Evolutionary conservation across 129 eudicot species (phyloP), one percentile per base, ranked within the genome.

Genomic region (Artemisia tridentata): DNA sequence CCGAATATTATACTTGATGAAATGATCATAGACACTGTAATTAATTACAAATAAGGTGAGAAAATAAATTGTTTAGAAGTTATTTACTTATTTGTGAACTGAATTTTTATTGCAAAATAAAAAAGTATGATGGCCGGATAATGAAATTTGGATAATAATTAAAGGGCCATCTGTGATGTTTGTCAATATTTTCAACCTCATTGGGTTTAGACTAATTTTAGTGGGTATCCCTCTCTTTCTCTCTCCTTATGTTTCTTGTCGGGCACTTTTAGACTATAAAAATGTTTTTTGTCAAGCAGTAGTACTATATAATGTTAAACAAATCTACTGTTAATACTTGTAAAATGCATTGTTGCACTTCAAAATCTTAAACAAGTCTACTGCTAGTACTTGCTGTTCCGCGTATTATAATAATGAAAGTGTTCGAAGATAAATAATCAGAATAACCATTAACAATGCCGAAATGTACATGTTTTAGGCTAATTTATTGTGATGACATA

Each of bases 221-320:
- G 71, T 62, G 78, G 78, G 63, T 45, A 73, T 34, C 61, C 48
- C 25, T 58, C 49, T 59, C 53, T 15, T n/a, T 38, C 19, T 60
- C 58, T 72, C 43, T 34, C 43, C 43, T 34, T 34, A 34, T 29
- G 21, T 53, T 34, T 18, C 20, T 52, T 63, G 72, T 68, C 52
- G 83, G 83, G 76, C 76, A 74, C 79, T 79, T 80, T 69, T 69
- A 17, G 43, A 56, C 52, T 68, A 72, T 21, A 56, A 62, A 68
- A 72, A 41, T 67, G 55, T 57, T 51, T 72, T 27, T 68, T 58
- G 31, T 76, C 38, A 57, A 68, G 63, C 55, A 59, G 71, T 29
- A 78, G 73, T 73, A 78, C 82, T 72, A 78, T 16, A 10, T 20
- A 71, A 18, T 21, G 54, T 29, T 63, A 45, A 60, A 74, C 38